A percentile compares a stretch with the other conserved stretches of the same genome.
These are phyloP conservation scores for Pseudopyricularia cyperi DNA, from an alignment of 2,329 filamentous ascomycete species.

Conservation along the genomic window DNA sequence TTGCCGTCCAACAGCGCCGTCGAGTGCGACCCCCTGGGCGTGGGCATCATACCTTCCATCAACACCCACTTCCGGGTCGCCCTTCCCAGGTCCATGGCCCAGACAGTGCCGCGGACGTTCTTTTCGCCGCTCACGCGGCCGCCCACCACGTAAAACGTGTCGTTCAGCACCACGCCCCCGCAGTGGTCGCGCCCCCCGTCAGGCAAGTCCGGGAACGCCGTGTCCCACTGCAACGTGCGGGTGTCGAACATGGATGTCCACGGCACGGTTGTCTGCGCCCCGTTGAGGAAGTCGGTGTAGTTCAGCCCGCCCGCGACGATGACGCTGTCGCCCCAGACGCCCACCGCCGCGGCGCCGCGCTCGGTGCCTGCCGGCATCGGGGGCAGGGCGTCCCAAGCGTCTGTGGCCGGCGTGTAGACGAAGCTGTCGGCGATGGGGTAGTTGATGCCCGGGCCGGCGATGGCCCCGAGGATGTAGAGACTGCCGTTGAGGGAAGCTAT, in stretches of 20 bases:
- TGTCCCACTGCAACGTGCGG: slow-evolving; percentile 11
- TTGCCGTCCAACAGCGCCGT: slow-evolving; percentile 12
- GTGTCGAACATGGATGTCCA: slow-evolving; percentile 19
- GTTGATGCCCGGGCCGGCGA: slow-evolving; percentile 15
- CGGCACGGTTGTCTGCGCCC: slow-evolving; percentile 13
- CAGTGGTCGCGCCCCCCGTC: slow-evolving; percentile 23
- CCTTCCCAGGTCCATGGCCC: slow-evolving; percentile 13
- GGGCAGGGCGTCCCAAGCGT: slow-evolving; percentile 15
- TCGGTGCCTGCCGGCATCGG: slow-evolving; percentile 14
- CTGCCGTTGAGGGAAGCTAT: slow-evolving; percentile 19
- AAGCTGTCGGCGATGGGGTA: slow-evolving; percentile 12
- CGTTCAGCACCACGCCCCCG: slow-evolving; percentile 13
- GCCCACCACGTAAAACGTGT: slow-evolving; percentile 22
- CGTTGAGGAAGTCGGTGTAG: slow-evolving; percentile 6
- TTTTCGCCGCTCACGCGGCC: slow-evolving; percentile 15
- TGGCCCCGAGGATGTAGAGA: slow-evolving; percentile 24
- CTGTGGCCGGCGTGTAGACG: slow-evolving; percentile 15
- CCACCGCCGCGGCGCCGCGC: slow-evolving; percentile 19
- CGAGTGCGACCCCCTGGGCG: slow-evolving; percentile 20
- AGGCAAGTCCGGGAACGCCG: slow-evolving; percentile 14
- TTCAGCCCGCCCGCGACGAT: slow-evolving; percentile 24
- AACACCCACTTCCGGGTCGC: slow-evolving; percentile 14
- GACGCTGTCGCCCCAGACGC: slow-evolving; percentile 16
- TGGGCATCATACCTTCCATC: slow-evolving; percentile 18
- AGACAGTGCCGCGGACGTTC: slow-evolving; percentile 21